Conservation (phyloP, 2,329 filamentous ascomycete genomes). For the Talaromyces albobiverticillius region DNA sequence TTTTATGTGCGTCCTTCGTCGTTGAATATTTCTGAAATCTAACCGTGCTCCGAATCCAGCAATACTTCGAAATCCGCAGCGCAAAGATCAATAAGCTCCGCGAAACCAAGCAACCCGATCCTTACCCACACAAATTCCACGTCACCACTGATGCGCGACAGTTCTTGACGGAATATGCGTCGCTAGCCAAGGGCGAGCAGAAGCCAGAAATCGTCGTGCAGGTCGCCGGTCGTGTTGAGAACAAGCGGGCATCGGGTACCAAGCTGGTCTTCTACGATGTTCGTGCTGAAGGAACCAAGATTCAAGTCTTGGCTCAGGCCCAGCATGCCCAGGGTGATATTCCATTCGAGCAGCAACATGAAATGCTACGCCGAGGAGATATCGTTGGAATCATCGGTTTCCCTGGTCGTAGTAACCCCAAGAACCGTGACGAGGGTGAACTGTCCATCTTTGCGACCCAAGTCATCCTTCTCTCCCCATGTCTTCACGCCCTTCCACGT, state of each 20-base stretch:
- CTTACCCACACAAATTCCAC: slow-evolving; percentile 93
- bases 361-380: slow-evolving; percentile 84
- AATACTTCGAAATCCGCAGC: slow-evolving; percentile 97
- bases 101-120: slow-evolving; percentile 70
- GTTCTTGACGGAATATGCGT: slow-evolving; percentile 72
- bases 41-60: slow-evolving; percentile 41
- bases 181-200: slow-evolving; percentile 82
- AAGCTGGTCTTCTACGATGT: slow-evolving; percentile 94
- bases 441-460: slow-evolving; percentile 90
- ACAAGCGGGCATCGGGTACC: slow-evolving; percentile 74
- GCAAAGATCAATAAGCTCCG: slow-evolving; percentile 74
- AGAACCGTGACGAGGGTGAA: slow-evolving; percentile 85
- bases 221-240: slow-evolving; percentile 84
- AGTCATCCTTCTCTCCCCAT: slow-evolving; percentile 81
- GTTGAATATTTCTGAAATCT: too few species aligned
- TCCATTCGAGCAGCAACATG: slow-evolving; percentile 83
- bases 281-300: slow-evolving; percentile 68
- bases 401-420: slow-evolving; percentile 81
- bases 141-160: slow-evolving; percentile 78
- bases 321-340: slow-evolving; percentile 69
- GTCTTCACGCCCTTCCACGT: slow-evolving; percentile 85
- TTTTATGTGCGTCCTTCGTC: too few species aligned
- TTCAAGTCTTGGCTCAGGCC: slow-evolving; percentile 91
- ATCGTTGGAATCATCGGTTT: slow-evolving; percentile 85
- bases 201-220: slow-evolving; percentile 71